Evolutionary conservation across 2,329 filamentous ascomycete species (phyloP).

Genomic region (Arthrobotrys musiformis): DNA sequence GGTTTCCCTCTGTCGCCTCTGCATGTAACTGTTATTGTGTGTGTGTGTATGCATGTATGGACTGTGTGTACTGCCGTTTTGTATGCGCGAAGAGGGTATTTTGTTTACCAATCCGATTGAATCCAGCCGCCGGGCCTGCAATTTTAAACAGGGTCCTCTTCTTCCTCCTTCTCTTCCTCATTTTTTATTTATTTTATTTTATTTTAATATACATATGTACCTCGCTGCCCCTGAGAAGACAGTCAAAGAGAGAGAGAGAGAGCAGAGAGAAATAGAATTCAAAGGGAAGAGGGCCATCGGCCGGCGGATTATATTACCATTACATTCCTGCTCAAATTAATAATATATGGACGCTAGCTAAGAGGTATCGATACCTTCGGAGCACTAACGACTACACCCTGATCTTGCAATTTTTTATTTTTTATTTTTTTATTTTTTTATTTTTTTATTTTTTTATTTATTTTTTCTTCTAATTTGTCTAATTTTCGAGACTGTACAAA

Average conservation of each 20-base stretch:
- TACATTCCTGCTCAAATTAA: background rate
- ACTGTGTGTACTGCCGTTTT: too few relatives aligned
- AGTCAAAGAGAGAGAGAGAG: too few relatives aligned
- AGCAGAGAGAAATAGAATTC: too few relatives aligned
- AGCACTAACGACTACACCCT: too few relatives aligned
- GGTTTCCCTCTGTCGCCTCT: background rate
- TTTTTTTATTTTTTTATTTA: conserved; percentile 4
- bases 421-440: background rate
- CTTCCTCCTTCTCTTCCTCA: background rate
- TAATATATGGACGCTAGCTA: background rate
- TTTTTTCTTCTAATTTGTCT: too few relatives aligned
- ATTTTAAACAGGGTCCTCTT: conserved; percentile 19
- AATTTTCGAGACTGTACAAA: too few relatives aligned
- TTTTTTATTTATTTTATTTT: too few relatives aligned
- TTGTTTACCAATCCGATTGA: conserved; percentile 21
- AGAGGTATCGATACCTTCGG: background rate
- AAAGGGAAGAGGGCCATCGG: background rate
- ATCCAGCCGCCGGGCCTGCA: conserved; percentile 42
- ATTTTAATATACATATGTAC: too few relatives aligned
- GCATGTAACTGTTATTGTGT: background rate
- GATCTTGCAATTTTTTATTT: background rate
- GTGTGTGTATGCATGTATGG: background rate
- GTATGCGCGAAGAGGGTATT: too few relatives aligned
- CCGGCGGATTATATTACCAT: conserved; percentile 2
- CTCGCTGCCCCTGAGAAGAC: too few relatives aligned